Conservation (phyloP, 345 rosid species). For the Cardamine occulta region DNA sequence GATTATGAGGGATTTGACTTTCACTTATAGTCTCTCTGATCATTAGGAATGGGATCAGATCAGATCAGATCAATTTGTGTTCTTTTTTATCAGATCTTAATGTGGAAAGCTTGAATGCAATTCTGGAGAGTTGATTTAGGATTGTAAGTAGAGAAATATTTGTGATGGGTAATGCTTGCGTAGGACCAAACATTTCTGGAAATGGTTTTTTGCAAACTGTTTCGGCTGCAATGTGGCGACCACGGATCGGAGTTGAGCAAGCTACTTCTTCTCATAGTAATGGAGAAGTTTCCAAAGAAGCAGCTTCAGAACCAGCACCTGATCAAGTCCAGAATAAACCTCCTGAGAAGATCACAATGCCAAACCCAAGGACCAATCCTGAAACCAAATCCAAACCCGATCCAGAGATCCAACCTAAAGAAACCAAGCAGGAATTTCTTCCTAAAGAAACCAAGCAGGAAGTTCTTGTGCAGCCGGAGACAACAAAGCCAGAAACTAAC, state of each 20-base stretch:
- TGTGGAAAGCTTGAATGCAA: slow-evolving; percentile 40
- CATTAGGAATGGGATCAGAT: slow-evolving; percentile 41
- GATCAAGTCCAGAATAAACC: slow-evolving; percentile 65
- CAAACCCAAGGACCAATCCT: slow-evolving; percentile 44
- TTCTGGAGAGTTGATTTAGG: slow-evolving; percentile 34
- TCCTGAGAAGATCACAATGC: slow-evolving; percentile 64
- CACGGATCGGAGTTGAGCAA: slow-evolving; percentile 58
- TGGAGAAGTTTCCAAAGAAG: slow-evolving; percentile 46
- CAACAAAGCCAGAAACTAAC: slow-evolving; percentile 53
- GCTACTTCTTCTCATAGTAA: slow-evolving; percentile 47
- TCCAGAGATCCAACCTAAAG: slow-evolving; percentile 25
- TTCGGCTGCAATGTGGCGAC: slow-evolving; percentile 77
- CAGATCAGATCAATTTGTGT: slow-evolving; percentile 9
- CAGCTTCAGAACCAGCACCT: slow-evolving; percentile 49
- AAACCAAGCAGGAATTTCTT: slow-evolving; percentile 40
- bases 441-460: slow-evolving; percentile 22
- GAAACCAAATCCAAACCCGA: slow-evolving; percentile 39
- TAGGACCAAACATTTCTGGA: slow-evolving; percentile 71
- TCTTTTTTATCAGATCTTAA: slow-evolving; percentile 49
- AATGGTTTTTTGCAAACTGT: slow-evolving; percentile 79
- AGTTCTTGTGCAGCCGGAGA: slow-evolving; percentile 46
- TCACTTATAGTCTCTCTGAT: slow-evolving; percentile 27
- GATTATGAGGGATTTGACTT: slow-evolving; percentile 32
- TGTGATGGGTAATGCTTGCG: slow-evolving; percentile 82
- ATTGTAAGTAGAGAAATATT: slow-evolving; percentile 10